These are phyloP conservation scores for Debaryomyces udenii DNA, from an alignment of 1,139 yeast genomes.

Conservation along the genomic window DNA sequence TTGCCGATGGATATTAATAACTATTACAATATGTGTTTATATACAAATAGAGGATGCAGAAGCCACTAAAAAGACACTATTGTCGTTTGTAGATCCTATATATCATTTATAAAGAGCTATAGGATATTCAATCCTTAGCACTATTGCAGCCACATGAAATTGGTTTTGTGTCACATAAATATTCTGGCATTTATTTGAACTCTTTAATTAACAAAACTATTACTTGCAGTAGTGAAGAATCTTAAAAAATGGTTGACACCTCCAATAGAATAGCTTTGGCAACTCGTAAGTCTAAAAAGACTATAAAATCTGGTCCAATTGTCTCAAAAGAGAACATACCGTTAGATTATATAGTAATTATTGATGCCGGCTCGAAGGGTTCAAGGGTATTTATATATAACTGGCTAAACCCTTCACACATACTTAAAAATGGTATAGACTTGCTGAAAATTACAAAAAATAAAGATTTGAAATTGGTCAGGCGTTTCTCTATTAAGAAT, in stretches of 20 bases:
- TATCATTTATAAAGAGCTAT: too few species aligned
- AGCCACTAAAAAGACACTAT: too few species aligned
- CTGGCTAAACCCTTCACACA: constrained; percentile 56
- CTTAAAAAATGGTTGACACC: not conserved
- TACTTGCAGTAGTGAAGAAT: too few species aligned
- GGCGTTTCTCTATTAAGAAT: constrained; percentile 17
- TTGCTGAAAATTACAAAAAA: constrained; percentile 11
- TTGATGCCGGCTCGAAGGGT: constrained; percentile 86
- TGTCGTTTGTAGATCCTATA: too few species aligned
- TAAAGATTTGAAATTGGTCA: constrained; percentile 20
- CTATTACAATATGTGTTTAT: too few species aligned
- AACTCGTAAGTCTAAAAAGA: constrained; percentile 8
- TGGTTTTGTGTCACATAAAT: too few species aligned
- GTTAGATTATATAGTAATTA: constrained; percentile 67
- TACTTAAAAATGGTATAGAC: constrained; percentile 31
- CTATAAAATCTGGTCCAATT: constrained; percentile 29
- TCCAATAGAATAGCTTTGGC: not conserved
- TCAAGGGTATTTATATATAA: constrained; percentile 74
- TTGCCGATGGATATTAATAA: too few species aligned
- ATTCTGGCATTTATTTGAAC: too few species aligned
- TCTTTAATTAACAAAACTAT: too few species aligned
- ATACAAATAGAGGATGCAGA: too few species aligned
- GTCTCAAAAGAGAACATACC: constrained; percentile 48
- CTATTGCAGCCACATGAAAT: too few species aligned
- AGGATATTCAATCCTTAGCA: too few species aligned